A percentile compares a stretch with the other conserved stretches of the same genome.
phyloP scores from a whole-genome alignment of 305 asterid genomes.

The Fraxinus xanthoxyloides region DNA sequence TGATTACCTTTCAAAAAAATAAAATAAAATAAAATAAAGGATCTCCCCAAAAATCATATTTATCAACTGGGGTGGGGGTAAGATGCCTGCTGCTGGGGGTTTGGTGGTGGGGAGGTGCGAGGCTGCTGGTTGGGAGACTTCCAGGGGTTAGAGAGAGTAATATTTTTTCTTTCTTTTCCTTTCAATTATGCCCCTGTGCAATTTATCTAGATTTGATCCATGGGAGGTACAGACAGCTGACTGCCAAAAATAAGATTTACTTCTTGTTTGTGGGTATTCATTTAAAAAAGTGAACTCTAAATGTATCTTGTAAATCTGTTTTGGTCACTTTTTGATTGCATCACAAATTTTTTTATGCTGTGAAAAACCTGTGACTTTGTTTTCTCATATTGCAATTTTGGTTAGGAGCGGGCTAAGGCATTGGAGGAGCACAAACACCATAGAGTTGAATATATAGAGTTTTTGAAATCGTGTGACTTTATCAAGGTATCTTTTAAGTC shows the following conservation, averaged over 20 bases:
- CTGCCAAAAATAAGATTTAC: not conserved
- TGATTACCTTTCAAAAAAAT: no score
- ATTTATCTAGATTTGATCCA: not conserved
- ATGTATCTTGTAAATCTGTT: not conserved
- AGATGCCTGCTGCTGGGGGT: not conserved
- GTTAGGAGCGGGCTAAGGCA: conserved; percentile 78
- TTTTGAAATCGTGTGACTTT: conserved; percentile 83
- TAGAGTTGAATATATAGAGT: conserved; percentile 67
- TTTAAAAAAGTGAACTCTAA: not conserved
- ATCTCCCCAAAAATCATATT: not conserved
- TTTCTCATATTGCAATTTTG: conserved; percentile 26
- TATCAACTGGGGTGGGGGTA: not conserved
- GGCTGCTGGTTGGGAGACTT: not conserved
- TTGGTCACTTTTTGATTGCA: not conserved
- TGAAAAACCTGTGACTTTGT: conserved; percentile 9
- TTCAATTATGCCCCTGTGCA: not conserved
- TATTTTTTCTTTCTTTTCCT: not conserved
- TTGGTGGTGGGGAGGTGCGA: not conserved
- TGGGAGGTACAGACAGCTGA: not conserved
- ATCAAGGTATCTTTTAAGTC: conserved; percentile 56
- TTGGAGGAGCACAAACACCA: conserved; percentile 79
- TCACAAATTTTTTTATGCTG: conserved; percentile 2
- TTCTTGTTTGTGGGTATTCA: not conserved
- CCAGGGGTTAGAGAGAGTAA: not conserved
- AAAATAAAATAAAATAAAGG: no score